Percentiles rank a stretch among this genome's conserved stretches.
phyloP scores from a whole-genome alignment of 345 rosid species.

The Lumnitzera racemosa region DNA sequence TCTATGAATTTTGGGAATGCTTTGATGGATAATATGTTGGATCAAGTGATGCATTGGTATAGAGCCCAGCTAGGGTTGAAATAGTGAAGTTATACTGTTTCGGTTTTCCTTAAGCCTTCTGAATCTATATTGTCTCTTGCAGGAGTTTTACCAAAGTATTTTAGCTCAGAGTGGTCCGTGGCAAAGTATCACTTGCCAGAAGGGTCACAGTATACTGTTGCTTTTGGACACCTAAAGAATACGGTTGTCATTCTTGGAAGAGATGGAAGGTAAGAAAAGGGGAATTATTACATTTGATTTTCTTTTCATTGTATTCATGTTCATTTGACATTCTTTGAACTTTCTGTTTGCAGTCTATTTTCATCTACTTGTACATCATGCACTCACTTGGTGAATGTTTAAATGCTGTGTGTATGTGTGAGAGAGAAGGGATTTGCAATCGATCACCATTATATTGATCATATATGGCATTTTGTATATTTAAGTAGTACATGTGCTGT shows the following conservation, averaged over 20 bases:
- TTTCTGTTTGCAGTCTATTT: not conserved
- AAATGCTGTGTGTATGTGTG: no score
- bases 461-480: no score
- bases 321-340: not conserved
- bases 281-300: not conserved
- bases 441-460: no score
- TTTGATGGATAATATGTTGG: no score
- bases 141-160: constrained; percentile 96
- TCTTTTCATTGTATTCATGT: not conserved
- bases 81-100: not conserved
- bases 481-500: no score
- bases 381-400: no score
- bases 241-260: constrained; percentile 84
- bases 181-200: constrained; percentile 84
- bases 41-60: not conserved
- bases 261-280: constrained; percentile 74
- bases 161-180: constrained; percentile 97
- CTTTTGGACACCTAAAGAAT: constrained; percentile 88
- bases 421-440: no score
- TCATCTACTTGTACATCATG: no score
- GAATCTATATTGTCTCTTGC: constrained; percentile 8
- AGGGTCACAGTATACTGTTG: constrained; percentile 78
- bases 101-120: not conserved
- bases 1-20: no score
- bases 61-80: not conserved